phyloP scores from a whole-genome alignment of 1,284 basidiomycete genomes.

The Peniophora sp. region DNA sequence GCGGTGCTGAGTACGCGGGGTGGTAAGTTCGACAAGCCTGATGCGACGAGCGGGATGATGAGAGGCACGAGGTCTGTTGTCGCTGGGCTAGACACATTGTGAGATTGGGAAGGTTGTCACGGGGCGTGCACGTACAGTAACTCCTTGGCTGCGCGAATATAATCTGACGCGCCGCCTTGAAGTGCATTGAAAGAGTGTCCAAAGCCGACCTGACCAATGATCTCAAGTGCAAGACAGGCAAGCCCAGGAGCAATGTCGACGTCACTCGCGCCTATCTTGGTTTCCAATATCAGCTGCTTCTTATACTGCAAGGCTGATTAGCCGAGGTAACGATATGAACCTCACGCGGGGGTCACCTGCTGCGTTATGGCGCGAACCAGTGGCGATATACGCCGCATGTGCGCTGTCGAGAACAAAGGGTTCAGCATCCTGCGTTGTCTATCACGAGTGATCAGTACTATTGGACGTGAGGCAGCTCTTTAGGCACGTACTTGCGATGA shows the following conservation, averaged over 20 bases:
- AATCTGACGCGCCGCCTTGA: slow-evolving; percentile 17
- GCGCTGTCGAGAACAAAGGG: slow-evolving; percentile 23
- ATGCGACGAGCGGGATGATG: too few species aligned
- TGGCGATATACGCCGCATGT: slow-evolving; percentile 24
- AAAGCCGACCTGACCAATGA: slow-evolving; percentile 30
- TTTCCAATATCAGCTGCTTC: slow-evolving; percentile 14
- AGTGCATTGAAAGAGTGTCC: slow-evolving; percentile 29
- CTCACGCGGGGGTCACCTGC: slow-evolving; percentile 14
- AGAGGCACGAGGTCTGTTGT: too few species aligned
- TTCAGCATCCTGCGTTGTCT: slow-evolving; percentile 24
- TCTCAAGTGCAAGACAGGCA: slow-evolving; percentile 28
- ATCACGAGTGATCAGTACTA: too few species aligned
- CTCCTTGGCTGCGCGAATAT: slow-evolving; percentile 15
- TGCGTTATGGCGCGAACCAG: slow-evolving; percentile 23
- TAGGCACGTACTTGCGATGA: slow-evolving; percentile 14
- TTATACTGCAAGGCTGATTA: slow-evolving; percentile 15
- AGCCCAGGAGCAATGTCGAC: slow-evolving; percentile 28
- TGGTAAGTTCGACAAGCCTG: too few species aligned
- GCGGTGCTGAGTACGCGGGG: too few species aligned
- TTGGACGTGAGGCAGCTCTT: too few species aligned
- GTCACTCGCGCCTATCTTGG: slow-evolving; percentile 11
- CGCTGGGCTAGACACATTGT: too few species aligned
- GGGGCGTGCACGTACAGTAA: slow-evolving; percentile 12
- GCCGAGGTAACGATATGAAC: too few species aligned
- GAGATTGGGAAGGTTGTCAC: too few species aligned